These are phyloP conservation scores for Tarenaya hassleriana DNA, from an alignment of 345 rosid genomes.

Conservation along the genomic window DNA sequence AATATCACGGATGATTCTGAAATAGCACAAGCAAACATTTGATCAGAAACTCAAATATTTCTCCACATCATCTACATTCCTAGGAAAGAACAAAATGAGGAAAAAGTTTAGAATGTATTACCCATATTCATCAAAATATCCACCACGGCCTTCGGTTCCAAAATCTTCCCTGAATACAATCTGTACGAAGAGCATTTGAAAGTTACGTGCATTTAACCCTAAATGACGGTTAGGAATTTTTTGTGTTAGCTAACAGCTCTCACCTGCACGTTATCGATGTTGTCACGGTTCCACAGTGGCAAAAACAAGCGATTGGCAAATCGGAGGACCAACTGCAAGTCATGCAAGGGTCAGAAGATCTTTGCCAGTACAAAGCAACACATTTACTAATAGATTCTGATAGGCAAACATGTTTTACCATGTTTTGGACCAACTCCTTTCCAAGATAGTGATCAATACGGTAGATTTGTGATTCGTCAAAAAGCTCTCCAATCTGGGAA, in stretches of 20 bases:
- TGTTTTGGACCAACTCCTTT: constrained; percentile 93
- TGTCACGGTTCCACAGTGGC: constrained; percentile 99
- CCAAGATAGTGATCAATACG: constrained; percentile 97
- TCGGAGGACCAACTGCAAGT: constrained; percentile 77
- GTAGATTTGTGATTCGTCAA: constrained; percentile 84
- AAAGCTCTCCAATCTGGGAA: constrained; percentile 79
- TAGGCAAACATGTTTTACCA: constrained; percentile 46
- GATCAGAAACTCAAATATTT: constrained; percentile 17
- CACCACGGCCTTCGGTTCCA: constrained; percentile 99
- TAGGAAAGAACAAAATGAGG: constrained; percentile 5
- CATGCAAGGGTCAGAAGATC: constrained; percentile 24
- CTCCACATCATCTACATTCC: constrained; percentile 9
- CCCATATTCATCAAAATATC: constrained; percentile 99
- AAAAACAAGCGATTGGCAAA: constrained; percentile 92
- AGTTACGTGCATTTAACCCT: constrained; percentile 1
- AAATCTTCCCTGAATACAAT: constrained; percentile 98
- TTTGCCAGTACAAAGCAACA: constrained; percentile 3
- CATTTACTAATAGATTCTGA: constrained; percentile 15
- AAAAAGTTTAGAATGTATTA: constrained; percentile 26
- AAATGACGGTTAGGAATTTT: background rate
- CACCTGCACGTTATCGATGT: constrained; percentile 94
- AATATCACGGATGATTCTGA: constrained; percentile 95
- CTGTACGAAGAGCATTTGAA: constrained; percentile 30
- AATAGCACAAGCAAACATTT: constrained; percentile 18
- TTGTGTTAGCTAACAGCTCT: constrained; percentile 16